A percentile compares a stretch with the other conserved stretches of the same genome.
Evolutionary conservation across 2,329 filamentous ascomycete genomes (phyloP).

Genomic region (Akanthomyces uredinophilus): DNA sequence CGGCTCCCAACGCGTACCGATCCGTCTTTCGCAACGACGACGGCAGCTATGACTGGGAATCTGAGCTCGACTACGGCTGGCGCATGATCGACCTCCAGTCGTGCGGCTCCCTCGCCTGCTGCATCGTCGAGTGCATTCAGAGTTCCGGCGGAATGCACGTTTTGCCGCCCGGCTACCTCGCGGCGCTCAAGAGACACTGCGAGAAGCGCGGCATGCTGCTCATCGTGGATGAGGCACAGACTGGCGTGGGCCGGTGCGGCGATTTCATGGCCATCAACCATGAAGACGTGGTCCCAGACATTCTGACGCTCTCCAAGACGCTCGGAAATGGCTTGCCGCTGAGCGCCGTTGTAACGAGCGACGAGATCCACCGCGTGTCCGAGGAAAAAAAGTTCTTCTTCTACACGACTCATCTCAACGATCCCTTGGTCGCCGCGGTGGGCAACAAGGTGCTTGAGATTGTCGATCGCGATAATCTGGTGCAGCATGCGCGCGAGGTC

Average conservation of each 20-base stretch:
- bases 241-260: constrained; percentile 51
- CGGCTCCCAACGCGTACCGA: constrained; percentile 55
- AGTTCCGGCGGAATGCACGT: constrained; percentile 55
- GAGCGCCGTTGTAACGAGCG: constrained; percentile 51
- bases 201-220: constrained; percentile 53
- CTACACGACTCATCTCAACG: constrained; percentile 59
- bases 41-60: constrained; percentile 57
- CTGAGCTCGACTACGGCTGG: constrained; percentile 57
- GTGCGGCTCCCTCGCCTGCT: constrained; percentile 57
- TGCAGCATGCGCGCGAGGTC: constrained; percentile 37
- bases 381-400: constrained; percentile 48
- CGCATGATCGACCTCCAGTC: constrained; percentile 54
- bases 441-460: constrained; percentile 59
- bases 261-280: constrained; percentile 56
- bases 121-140: constrained; percentile 59
- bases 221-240: constrained; percentile 59
- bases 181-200: constrained; percentile 50
- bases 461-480: constrained; percentile 50
- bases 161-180: constrained; percentile 54
- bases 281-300: constrained; percentile 51
- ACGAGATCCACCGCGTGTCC: constrained; percentile 45
- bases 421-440: constrained; percentile 55
- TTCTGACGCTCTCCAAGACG: constrained; percentile 57
- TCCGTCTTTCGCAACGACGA: constrained; percentile 54
- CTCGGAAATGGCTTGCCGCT: constrained; percentile 57